These are phyloP conservation scores for Trichoderma breve DNA, from an alignment of 2,329 filamentous ascomycete species.

Conservation along the genomic window DNA sequence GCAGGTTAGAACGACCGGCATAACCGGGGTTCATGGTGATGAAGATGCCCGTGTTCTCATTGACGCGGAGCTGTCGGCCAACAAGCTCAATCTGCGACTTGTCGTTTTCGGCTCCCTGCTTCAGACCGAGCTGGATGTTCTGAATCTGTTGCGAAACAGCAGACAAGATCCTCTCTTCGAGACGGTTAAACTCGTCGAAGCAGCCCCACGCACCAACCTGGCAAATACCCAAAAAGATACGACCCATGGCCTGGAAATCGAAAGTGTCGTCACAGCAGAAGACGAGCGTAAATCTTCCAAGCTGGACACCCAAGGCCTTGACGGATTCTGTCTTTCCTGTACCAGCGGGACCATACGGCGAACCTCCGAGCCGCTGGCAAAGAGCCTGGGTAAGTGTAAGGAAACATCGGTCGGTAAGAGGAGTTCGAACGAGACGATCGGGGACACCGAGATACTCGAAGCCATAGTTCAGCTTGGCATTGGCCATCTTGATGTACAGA, in stretches of 20 bases:
- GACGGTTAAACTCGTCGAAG: constrained; percentile 99
- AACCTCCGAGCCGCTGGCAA: constrained; percentile 91
- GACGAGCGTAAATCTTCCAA: constrained; percentile 95
- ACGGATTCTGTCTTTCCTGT: constrained; percentile 99
- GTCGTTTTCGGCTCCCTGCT: constrained; percentile 76
- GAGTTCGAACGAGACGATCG: constrained; percentile 92
- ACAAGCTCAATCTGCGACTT: constrained; percentile 92
- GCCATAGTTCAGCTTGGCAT: constrained; percentile 90
- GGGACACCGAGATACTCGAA: constrained; percentile 98
- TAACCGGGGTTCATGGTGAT: constrained; percentile 99
- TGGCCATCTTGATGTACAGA: constrained; percentile 92
- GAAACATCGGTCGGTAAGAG: constrained; percentile 97
- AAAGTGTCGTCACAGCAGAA: constrained; percentile 99
- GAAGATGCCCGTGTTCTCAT: constrained; percentile 94
- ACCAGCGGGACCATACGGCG: constrained; percentile 94
- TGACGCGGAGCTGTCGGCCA: constrained; percentile 84
- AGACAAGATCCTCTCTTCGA: constrained; percentile 95
- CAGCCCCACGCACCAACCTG: constrained; percentile 99
- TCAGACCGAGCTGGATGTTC: constrained; percentile 95
- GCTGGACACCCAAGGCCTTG: constrained; percentile 92
- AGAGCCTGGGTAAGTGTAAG: constrained; percentile 94
- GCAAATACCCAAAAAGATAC: constrained; percentile 98
- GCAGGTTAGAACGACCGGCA: constrained; percentile 93
- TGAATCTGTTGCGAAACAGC: constrained; percentile 99
- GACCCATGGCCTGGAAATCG: constrained; percentile 99